phyloP scores from a whole-genome alignment of 495 filamentous ascomycete genomes.

The Aspergillus asperescens region DNA sequence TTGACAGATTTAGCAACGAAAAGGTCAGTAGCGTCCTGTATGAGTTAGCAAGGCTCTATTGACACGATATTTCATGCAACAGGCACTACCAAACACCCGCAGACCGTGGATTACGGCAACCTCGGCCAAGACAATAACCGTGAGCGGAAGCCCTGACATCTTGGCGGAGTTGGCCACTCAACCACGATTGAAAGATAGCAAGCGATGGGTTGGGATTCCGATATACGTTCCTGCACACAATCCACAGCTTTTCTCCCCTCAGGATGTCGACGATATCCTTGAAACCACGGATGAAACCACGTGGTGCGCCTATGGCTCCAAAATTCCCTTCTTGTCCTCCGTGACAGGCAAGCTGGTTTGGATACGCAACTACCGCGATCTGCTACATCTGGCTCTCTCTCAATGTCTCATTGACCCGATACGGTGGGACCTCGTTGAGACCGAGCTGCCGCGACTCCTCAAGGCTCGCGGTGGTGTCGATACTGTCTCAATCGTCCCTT shows the following conservation, averaged over 20 bases:
- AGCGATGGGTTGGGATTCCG: not conserved
- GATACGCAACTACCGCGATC: not conserved
- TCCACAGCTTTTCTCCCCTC: not conserved
- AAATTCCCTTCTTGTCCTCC: not conserved
- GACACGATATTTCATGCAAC: not conserved
- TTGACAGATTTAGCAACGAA: not conserved
- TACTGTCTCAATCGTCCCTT: not conserved
- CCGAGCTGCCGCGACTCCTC: not conserved
- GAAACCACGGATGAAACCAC: not conserved
- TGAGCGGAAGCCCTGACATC: not conserved
- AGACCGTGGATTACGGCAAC: not conserved
- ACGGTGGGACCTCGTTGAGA: not conserved
- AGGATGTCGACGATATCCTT: not conserved
- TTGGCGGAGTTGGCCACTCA: not conserved
- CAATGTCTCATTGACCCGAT: not conserved
- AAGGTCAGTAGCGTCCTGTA: not conserved
- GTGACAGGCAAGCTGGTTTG: not conserved
- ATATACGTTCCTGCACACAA: slow-evolving; percentile 3
- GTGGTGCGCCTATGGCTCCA: not conserved
- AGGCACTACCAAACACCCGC: not conserved
- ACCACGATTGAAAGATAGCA: not conserved
- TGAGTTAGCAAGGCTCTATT: not conserved
- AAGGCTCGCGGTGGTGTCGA: not conserved
- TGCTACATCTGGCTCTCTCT: not conserved
- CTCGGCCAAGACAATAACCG: not conserved